These are phyloP conservation scores for Fusarium neocosmosporiellum DNA, from an alignment of 2,329 filamentous ascomycete genomes.

Conservation along the genomic window DNA sequence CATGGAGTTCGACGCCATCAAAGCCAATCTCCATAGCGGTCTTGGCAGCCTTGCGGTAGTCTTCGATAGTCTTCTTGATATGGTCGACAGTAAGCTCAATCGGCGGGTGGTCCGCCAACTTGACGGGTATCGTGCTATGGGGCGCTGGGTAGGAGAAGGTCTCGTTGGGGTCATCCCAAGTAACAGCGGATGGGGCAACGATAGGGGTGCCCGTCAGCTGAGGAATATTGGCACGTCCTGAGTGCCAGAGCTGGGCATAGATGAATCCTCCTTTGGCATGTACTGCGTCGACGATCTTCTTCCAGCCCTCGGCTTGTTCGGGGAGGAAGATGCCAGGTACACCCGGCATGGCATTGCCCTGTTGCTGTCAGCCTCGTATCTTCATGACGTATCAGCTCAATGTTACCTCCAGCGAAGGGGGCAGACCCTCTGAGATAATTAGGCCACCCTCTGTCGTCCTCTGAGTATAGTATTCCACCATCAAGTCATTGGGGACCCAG, in stretches of 20 bases:
- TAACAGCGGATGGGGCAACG: conserved; percentile 54
- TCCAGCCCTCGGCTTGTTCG: conserved; percentile 68
- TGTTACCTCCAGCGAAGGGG: conserved; percentile 55
- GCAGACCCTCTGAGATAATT: conserved; percentile 58
- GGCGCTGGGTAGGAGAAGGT: conserved; percentile 51
- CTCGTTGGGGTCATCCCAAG: conserved; percentile 58
- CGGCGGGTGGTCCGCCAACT: conserved; percentile 47
- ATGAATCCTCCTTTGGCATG: conserved; percentile 70
- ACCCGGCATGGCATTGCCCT: conserved; percentile 53
- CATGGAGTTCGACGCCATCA: conserved; percentile 56
- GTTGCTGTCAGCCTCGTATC: background rate
- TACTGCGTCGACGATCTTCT: conserved; percentile 67
- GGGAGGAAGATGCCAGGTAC: conserved; percentile 68
- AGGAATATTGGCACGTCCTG: conserved; percentile 53
- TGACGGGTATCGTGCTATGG: conserved; percentile 52
- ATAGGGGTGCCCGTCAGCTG: conserved; percentile 51
- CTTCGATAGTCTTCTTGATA: conserved; percentile 47
- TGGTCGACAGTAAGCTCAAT: conserved; percentile 55
- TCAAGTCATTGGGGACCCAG: conserved; percentile 53
- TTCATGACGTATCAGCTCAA: rapidly evolving
- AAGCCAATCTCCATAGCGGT: conserved; percentile 66
- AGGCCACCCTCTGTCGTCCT: conserved; percentile 55
- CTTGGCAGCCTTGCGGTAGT: conserved; percentile 47
- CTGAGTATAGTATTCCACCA: conserved; percentile 58
- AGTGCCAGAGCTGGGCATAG: conserved; percentile 69